Conservation (phyloP, 2,329 filamentous ascomycete species). For the Epichloe bromicola region DNA sequence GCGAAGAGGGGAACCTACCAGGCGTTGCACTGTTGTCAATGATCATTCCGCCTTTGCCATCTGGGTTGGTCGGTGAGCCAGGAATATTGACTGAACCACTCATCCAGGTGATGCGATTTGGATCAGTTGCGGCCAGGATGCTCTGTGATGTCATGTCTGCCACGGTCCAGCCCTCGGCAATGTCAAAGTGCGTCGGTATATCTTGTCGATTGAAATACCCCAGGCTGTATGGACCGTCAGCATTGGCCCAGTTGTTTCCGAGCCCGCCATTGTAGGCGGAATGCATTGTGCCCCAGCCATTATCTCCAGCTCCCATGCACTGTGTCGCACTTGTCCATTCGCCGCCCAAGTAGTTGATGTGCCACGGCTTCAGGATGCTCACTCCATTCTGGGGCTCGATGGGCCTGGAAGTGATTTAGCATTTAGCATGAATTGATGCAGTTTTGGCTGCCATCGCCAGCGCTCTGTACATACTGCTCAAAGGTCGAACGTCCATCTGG, state of each 20-base stretch:
- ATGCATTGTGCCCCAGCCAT: constrained; percentile 38
- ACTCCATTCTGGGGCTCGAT: constrained; percentile 21
- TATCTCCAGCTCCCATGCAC: constrained; percentile 37
- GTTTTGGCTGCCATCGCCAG: background rate
- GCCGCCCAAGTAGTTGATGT: constrained; percentile 35
- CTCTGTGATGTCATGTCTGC: constrained; percentile 10
- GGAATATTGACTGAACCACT: constrained; percentile 35
- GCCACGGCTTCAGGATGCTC: constrained; percentile 35
- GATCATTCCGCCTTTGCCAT: constrained; percentile 30
- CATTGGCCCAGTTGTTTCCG: constrained; percentile 36
- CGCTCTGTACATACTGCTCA: constrained; percentile 29
- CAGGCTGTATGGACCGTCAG: constrained; percentile 18
- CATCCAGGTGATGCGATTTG: constrained; percentile 27
- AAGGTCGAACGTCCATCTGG: constrained; percentile 29
- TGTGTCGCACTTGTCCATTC: constrained; percentile 33
- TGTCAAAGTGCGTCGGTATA: constrained; percentile 38
- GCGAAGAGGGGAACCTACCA: constrained; percentile 3
- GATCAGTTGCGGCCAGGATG: constrained; percentile 25
- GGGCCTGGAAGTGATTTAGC: background rate
- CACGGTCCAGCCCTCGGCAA: constrained; percentile 40
- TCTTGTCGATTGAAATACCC: constrained; percentile 36
- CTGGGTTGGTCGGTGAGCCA: constrained; percentile 17
- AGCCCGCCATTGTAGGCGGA: constrained; percentile 34
- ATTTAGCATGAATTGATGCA: background rate
- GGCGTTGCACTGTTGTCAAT: constrained; percentile 29